Percentiles rank a stretch among this genome's conserved stretches.
Conservation (phyloP, 2,329 filamentous ascomycete genomes). For the Zopfia rhizophila region DNA sequence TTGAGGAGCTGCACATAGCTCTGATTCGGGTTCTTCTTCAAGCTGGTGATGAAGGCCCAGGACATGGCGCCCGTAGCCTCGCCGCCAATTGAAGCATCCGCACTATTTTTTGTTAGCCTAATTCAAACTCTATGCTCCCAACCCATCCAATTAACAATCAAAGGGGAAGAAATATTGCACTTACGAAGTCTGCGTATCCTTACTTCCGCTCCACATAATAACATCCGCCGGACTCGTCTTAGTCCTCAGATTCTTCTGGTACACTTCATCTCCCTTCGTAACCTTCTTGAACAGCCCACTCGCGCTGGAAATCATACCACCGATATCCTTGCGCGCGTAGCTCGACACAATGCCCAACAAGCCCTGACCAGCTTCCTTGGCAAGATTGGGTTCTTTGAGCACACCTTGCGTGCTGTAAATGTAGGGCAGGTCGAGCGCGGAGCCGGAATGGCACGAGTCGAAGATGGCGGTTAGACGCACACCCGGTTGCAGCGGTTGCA, state of each 20-base stretch:
- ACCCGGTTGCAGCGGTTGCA: slow-evolving; percentile 79
- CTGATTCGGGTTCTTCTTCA: slow-evolving; percentile 94
- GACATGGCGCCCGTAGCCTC: slow-evolving; percentile 98
- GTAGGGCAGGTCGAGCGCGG: slow-evolving; percentile 80
- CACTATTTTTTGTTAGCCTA: slow-evolving; percentile 62
- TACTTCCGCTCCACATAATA: slow-evolving; percentile 97
- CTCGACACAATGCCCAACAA: slow-evolving; percentile 77
- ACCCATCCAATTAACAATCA: slow-evolving; percentile 13
- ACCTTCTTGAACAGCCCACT: slow-evolving; percentile 90
- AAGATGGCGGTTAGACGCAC: slow-evolving; percentile 86
- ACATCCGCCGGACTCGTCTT: slow-evolving; percentile 96
- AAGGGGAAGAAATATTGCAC: slow-evolving; percentile 50
- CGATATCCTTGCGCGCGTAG: slow-evolving; percentile 85
- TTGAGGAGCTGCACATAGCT: slow-evolving; percentile 96
- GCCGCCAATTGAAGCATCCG: slow-evolving; percentile 87
- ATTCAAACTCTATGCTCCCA: not conserved
- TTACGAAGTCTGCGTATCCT: slow-evolving; percentile 93
- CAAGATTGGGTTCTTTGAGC: slow-evolving; percentile 82
- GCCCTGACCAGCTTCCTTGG: slow-evolving; percentile 80
- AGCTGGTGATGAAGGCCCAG: slow-evolving; percentile 90
- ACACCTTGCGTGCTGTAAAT: slow-evolving; percentile 83
- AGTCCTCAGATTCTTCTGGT: slow-evolving; percentile 83
- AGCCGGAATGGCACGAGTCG: slow-evolving; percentile 83
- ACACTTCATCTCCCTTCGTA: slow-evolving; percentile 78
- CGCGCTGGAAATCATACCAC: slow-evolving; percentile 81